Conservation (phyloP, 2,329 filamentous ascomycete genomes). For the Arthrobotrys megalospora region DNA sequence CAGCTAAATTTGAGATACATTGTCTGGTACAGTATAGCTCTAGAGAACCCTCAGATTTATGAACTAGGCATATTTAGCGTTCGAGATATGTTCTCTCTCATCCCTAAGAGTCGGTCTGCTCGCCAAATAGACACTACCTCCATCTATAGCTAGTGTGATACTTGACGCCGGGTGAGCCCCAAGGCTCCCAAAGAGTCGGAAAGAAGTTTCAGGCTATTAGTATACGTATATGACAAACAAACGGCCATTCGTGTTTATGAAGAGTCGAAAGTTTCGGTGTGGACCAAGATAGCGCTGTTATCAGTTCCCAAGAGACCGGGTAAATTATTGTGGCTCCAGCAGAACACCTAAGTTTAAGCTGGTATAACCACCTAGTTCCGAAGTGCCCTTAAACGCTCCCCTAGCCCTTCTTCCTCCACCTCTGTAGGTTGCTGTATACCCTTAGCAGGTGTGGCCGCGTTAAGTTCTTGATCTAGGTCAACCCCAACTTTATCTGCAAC, state of each 20-base stretch:
- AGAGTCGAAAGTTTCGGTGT: background rate
- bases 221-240: background rate
- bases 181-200: background rate
- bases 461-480: constrained; percentile 83
- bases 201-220: too few species aligned
- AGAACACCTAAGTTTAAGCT: background rate
- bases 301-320: background rate
- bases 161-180: background rate
- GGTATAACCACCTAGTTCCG: constrained; percentile 65
- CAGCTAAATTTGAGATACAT: too few species aligned
- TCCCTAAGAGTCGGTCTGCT: too few species aligned
- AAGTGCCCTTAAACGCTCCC: constrained; percentile 73
- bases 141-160: background rate
- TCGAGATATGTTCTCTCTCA: too few species aligned
- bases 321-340: background rate
- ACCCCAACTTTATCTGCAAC: constrained; percentile 90
- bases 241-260: background rate
- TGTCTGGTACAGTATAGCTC: too few species aligned
- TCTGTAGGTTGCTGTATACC: constrained; percentile 78
- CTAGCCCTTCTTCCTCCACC: constrained; percentile 83
- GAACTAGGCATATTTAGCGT: too few species aligned
- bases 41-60: too few species aligned
- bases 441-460: constrained; percentile 74
- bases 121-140: too few species aligned
- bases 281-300: background rate